phyloP scores from a whole-genome alignment of 345 rosid species.

The Populus alba region DNA sequence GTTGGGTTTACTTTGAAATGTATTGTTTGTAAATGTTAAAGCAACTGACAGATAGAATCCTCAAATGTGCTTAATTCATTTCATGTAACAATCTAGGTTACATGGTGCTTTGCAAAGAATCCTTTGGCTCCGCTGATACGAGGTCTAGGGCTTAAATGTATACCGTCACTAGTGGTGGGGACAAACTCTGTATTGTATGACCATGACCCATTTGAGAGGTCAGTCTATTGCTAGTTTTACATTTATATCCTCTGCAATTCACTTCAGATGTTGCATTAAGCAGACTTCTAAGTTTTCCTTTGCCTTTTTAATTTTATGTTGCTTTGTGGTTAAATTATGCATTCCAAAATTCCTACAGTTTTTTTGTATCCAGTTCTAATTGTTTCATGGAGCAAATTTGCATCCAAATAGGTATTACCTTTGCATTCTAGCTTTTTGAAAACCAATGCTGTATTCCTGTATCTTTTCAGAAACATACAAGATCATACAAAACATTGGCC shows the following conservation, averaged over 20 bases:
- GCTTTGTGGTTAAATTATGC: background rate
- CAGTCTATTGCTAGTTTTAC: slow-evolving; percentile 4
- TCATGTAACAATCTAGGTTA: slow-evolving; percentile 46
- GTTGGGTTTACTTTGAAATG: background rate
- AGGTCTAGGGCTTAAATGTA: slow-evolving; percentile 61
- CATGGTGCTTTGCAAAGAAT: slow-evolving; percentile 91
- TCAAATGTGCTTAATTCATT: background rate
- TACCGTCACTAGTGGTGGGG: slow-evolving; percentile 92
- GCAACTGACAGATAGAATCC: background rate
- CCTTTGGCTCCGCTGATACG: slow-evolving; percentile 86
- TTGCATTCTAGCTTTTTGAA: no score
- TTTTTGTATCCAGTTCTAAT: no score
- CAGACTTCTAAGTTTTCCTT: background rate
- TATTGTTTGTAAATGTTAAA: background rate
- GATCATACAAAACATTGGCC: no score
- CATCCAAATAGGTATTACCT: no score
- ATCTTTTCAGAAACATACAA: no score
- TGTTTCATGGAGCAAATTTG: no score
- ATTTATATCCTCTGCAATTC: slow-evolving; percentile 6
- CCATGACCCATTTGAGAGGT: slow-evolving; percentile 97
- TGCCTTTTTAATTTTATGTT: no score
- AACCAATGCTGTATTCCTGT: no score
- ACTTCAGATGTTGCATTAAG: background rate
- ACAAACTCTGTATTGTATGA: slow-evolving; percentile 82
- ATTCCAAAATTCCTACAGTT: background rate